Evolutionary conservation across 495 filamentous ascomycete species (phyloP), one percentile per base, ranked within the genome.

Genomic region (Penicillium macrosclerotiorum): DNA sequence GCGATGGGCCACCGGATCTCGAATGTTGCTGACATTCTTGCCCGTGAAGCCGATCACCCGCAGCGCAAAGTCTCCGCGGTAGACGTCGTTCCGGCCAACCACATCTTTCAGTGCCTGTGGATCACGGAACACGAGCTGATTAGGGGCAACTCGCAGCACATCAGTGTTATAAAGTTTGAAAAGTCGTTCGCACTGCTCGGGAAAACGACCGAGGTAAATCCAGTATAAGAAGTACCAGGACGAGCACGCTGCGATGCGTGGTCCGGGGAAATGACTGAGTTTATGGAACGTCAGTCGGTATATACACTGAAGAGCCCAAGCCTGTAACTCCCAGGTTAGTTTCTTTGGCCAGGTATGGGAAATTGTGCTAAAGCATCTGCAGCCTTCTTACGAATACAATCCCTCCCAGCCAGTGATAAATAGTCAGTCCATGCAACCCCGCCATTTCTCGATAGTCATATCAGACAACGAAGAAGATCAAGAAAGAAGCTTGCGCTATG

Each of bases 221-320:
- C 33, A 19, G 17, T 35, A 36, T 1, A 1, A 36, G 19, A 19
- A 9, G 32, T 27, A 27, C 11, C 11, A 27, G 11, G 11, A 27
- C 25, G 25, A 11, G 5, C 25, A 27, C 5, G 11, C 5, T 11
- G 25, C 11, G 59, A 69, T 9, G 75, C 76, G 1, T 55, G 64
- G 4, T 62, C 81, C 1, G 60, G 80, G 25, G 74, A 81, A 20
- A 64, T 81, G 58, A 71, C 83, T 31, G 25, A 27, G 25, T 27
- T 78, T 88, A 56, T 71, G 71, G 43, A 73, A 80, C 11, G 73
- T 89, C 76, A 79, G 68, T n/a, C n/a, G n/a, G n/a, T n/a, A n/a
- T n/a, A n/a, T n/a, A n/a, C n/a, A n/a, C n/a, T n/a, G n/a, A n/a
- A n/a, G n/a, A n/a, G n/a, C n/a, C n/a, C n/a, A n/a, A n/a, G n/a